Base-by-base conservation (phyloP, 768 basidiomycete genomes). In the Lepiota brunneoincarnata region DNA sequence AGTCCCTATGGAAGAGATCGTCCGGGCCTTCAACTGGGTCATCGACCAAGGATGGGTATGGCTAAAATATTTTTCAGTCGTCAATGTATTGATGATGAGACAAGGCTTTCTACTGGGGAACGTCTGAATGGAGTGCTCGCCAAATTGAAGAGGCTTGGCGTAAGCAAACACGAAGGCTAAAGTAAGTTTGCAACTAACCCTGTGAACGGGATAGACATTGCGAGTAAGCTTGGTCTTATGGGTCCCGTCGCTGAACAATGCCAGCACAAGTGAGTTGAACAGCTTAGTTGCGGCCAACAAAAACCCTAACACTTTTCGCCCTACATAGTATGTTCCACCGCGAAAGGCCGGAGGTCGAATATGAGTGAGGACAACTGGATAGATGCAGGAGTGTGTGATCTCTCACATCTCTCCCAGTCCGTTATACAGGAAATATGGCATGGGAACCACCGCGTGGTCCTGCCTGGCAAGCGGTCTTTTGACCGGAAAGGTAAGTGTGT, bases 341-440 rank as follows among this genome's bases (percentile, higher is more conserved):
- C 17, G 86, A 91, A 58, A 78, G 85, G 14, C 84, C 89, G n/a
- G 91, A 93, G 72, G 80, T 81, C 62, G 89, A 92, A 74, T 91
- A 88, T 69, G 75, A 70, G 79, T 84, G 60, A 58, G 77, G 65
- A 18, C 14, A 1, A 14, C 35, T 31, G 6, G 12, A 40, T 24
- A 41, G 40, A 31, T 35, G 15, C n/a, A 20, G 15, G 40, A 50
- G 39, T 17, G 15, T 9, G 55, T 46, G 28, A 38, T 35, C 51
- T 39, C 42, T 52, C n/a, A 26, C 23, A 46, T 9, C 42, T 31
- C 31, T 31, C 11, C 31, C 20, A 83, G 83, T 15, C 79, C 79
- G 11, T 66, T 88, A 38, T 91, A 88, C 71, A 71, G 76, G 61
- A 86, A 87, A 61, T 86, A 90, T 64, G 73, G 74, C 7, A 69